Base-by-base conservation (phyloP, 1,284 basidiomycete genomes). In the Polyporus tsugae region DNA sequence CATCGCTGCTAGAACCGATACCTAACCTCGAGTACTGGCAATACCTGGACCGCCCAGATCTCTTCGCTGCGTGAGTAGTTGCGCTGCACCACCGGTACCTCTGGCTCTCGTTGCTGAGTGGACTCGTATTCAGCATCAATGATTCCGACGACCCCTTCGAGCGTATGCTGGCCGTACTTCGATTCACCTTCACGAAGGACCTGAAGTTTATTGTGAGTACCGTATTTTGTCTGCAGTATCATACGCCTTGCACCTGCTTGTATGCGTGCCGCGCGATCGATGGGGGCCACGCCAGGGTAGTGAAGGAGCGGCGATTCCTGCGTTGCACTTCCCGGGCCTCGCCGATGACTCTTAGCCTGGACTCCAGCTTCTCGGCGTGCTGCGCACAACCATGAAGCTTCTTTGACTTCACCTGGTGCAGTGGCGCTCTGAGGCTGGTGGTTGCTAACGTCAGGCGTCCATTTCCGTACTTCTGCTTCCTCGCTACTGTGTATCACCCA, bases 11-110 rank as follows among this genome's bases (percentile, higher is more conserved):
- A 49, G 95, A 97, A 77, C 96, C 96, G 5, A 88, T 96, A 75
- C 95, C 95, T 4, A 98, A 97, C 80, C 87, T 98, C 64, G 96
- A 98, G 81, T 97, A 96, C 81, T 97, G 94, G 94, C 94, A 96
- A 73, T 98, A 97, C 76, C 87, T 96, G 60, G 96, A 98, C 80
- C 87, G 97, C 71, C 95, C 96, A 11, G 97, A 98, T 80, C 84
- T 96, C 58, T 96, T 98, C 78, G 92, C 93, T 75, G 90, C 94
- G 95, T 96, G 78, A 82, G 89, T 83, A 2, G 36, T 49, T 15
- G 0, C 19, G 33, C n/a, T 44, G 25, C 10, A 36, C 29, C 29
- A 29, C 29, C 29, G 29, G 29, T 57, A 22, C 6, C 22, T 38
- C 13, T 44, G 33, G 11, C 15, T 64, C 41, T 65, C 39, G 38